Evolutionary conservation across 441 rosid species (phyloP), one percentile per base, ranked within the genome.

Genomic region (Adansonia madagascariensis): DNA sequence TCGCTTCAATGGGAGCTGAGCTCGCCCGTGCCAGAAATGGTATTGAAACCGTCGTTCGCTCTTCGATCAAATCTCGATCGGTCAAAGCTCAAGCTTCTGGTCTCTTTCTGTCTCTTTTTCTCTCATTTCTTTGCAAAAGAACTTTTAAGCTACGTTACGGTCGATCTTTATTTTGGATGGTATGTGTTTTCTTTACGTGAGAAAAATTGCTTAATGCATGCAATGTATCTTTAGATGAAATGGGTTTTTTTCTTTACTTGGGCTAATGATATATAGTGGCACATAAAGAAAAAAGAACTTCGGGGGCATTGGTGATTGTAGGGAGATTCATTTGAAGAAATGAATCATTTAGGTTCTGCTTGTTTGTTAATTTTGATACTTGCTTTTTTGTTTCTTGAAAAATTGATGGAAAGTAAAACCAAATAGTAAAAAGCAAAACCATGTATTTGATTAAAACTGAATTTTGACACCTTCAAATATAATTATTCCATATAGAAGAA

Each of bases 51-150:
- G 78, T 82, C 71, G 80, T 85, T 77, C 71, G 77, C 70, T 84
- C 86, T 39, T 80, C 93, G 20, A 80, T 84, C 71, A 89, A 91
- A 87, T 74, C 92, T 73, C 91, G 94, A 80, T 89, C 96, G 3
- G 78, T 91, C 75, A 91, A 82, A 81, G 90, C 91, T 61, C 89
- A 90, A 2, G 86, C 93, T 63, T 86, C 93, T 60, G 98, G 98
- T 94, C 75, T 77, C 89, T 83, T 49, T 75, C 66, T 20, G 41
- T 35, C n/a, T 61, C 0, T 15, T 17, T 62, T 4, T 31, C 75
- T 4, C 2, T 18, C n/a, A 2, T 17, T 64, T 64, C 20, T 8
- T 39, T 22, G 6, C n/a, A 43, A 43, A 43, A 11, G 39, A 31
- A 15, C 9, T 14, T 3, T 71, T 73, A 20, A 18, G 27, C 11